phyloP scores from a whole-genome alignment of 495 filamentous ascomycete genomes.

The Penicillium salamii region DNA sequence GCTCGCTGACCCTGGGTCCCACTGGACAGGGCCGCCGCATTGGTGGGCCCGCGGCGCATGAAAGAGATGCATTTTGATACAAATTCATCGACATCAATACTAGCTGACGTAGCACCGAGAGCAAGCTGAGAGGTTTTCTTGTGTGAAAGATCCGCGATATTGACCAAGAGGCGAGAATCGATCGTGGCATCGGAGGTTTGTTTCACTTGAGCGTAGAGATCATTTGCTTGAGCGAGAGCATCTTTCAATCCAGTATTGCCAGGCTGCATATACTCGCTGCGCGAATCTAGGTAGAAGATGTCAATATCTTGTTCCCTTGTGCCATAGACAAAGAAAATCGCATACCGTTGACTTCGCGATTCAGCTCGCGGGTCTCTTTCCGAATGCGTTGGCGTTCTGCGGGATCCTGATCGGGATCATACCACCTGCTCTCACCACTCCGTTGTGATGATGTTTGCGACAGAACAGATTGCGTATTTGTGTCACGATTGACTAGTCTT shows the following conservation, averaged over 20 bases:
- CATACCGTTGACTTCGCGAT: conserved; percentile 62
- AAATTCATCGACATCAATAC: conserved; percentile 90
- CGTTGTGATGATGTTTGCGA: conserved; percentile 29
- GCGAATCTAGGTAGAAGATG: conserved; percentile 51
- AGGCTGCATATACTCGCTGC: conserved; percentile 60
- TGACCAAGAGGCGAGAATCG: conserved; percentile 80
- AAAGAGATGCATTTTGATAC: conserved; percentile 85
- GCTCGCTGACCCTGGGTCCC: conserved; percentile 34
- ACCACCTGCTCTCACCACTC: conserved; percentile 48
- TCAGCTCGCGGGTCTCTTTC: conserved; percentile 63
- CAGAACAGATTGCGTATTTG: conserved; percentile 31
- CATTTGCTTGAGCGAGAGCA: conserved; percentile 63
- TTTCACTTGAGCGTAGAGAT: conserved; percentile 65
- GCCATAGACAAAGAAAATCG: background rate
- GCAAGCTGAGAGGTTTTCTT: conserved; percentile 69
- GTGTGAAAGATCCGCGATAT: conserved; percentile 70
- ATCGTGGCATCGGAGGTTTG: conserved; percentile 92
- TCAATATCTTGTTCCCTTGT: background rate
- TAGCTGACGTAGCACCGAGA: conserved; percentile 63
- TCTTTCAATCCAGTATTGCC: conserved; percentile 59
- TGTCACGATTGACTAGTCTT: conserved; percentile 36
- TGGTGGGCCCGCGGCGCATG: conserved; percentile 63
- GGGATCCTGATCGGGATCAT: conserved; percentile 85
- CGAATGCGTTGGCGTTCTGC: conserved; percentile 72
- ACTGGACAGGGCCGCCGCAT: conserved; percentile 13